These are phyloP conservation scores for Xylaria acuta DNA, from an alignment of 495 filamentous ascomycete species.

Conservation along the genomic window DNA sequence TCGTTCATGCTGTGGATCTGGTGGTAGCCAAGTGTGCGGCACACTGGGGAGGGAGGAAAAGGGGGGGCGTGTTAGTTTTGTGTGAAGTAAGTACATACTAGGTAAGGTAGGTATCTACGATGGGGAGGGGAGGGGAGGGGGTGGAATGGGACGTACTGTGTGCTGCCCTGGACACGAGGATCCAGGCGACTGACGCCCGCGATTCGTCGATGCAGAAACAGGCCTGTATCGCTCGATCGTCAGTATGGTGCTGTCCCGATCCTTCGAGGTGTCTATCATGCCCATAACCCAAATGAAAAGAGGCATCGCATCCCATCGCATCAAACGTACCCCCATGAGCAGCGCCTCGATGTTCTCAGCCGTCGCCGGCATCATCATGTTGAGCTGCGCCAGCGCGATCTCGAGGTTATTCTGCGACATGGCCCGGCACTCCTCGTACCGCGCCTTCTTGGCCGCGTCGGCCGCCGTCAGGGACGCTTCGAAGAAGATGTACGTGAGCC, in stretches of 20 bases:
- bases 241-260: neutral
- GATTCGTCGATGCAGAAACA: slow-evolving; percentile 67
- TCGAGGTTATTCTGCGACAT: slow-evolving; percentile 66
- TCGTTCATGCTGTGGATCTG: slow-evolving; percentile 59
- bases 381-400: slow-evolving; percentile 61
- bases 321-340: slow-evolving; percentile 61
- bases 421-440: slow-evolving; percentile 48
- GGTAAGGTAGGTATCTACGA: neutral
- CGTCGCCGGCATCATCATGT: slow-evolving; percentile 62
- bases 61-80: neutral
- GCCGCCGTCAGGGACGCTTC: slow-evolving; percentile 51
- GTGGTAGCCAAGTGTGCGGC: slow-evolving; percentile 70
- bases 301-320: no score
- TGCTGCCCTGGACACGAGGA: slow-evolving; percentile 62
- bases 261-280: no score
- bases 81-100: no score
- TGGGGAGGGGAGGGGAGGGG: neutral
- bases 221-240: slow-evolving; percentile 31
- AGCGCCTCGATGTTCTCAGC: slow-evolving; percentile 66
- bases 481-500: slow-evolving; percentile 62
- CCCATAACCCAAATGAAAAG: no score
- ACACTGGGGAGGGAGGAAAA: slow-evolving; percentile 43
- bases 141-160: slow-evolving; percentile 35
- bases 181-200: slow-evolving; percentile 68
- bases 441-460: slow-evolving; percentile 40